Base-by-base conservation (phyloP, 805 yeast species). In the Nakazawaea wickerhamii region DNA sequence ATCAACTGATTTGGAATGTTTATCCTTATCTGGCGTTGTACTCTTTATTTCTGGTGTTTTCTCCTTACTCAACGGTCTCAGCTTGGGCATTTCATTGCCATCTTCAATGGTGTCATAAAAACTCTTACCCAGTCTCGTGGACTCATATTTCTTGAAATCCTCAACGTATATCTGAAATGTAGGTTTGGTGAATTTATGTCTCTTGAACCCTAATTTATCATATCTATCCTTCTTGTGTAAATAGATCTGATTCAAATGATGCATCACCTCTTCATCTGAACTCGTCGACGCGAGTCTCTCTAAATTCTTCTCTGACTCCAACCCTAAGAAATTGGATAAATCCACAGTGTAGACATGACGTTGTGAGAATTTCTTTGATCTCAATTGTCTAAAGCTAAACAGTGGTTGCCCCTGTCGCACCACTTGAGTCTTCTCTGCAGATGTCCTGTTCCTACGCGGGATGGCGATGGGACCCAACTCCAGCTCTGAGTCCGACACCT, bases 281-380 rank as follows among this genome's bases (percentile, higher is more conserved):
- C 57, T 60, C 1, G 20, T 37, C 14, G 44, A 46, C 2, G 58
- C 49, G 1, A 52, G 36, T 14, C 30, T n/a, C 25, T 61, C 60
- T 19, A 64, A 43, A 8, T 58, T 52, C 1, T 46, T 20, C 26
- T 49, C 50, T 1, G 59, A 30, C 3, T 63, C 53, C 8, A 64
- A 43, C 18, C 50, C 50, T 18, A 64, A 45, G 39, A 57, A 61
- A 19, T 55, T 60, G 0, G 66, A 61, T 1, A 64, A 51, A 45
- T 60, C 61, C 1, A 59, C 58, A 0, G 65, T 61, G 41, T 56
- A 63, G 8, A 59, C 60, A 45, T 64, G 66, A 8, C 63, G 47
- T 38, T 62, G 64, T 19, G 52, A 43, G 37, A 62, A 64, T 2
- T 46, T 38, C 20, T 46, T 36, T 11, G 35, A 17, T 18, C 50